Percentiles rank a stretch among this genome's conserved stretches.
These are phyloP conservation scores for Alternaria triticina DNA, from an alignment of 2,329 filamentous ascomycete genomes.

Conservation along the genomic window DNA sequence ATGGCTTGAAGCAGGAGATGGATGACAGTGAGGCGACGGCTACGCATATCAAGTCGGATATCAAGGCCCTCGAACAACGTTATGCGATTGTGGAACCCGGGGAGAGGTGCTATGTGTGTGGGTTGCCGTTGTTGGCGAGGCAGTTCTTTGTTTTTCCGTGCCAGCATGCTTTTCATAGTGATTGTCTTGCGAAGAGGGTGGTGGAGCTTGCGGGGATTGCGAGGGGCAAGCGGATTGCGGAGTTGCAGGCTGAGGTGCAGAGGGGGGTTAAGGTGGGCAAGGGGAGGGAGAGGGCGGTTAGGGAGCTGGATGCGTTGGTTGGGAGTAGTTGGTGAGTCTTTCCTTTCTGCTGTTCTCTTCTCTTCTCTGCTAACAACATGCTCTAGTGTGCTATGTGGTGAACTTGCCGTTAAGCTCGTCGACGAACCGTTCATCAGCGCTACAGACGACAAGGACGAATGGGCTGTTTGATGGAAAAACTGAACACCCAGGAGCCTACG, in stretches of 20 bases:
- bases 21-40: constrained; percentile 90
- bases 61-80: constrained; percentile 80
- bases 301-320: constrained; percentile 89
- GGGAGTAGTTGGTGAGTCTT: constrained; percentile 80
- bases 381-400: constrained; percentile 85
- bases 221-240: constrained; percentile 79
- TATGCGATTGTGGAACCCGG: constrained; percentile 97
- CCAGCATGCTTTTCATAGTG: constrained; percentile 96
- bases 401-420: constrained; percentile 91
- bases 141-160: constrained; percentile 99
- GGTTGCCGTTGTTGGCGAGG: constrained; percentile 81
- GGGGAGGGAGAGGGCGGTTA: constrained; percentile 81
- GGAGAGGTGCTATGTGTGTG: constrained; percentile 90
- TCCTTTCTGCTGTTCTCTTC: neutral
- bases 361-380: constrained; percentile 20
- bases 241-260: constrained; percentile 83
- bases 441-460: constrained; percentile 78
- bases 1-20: constrained; percentile 89
- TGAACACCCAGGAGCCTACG: neutral
- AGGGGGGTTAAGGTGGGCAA: constrained; percentile 73
- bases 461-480: constrained; percentile 63
- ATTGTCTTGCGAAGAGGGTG: constrained; percentile 87
- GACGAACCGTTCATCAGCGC: constrained; percentile 87
- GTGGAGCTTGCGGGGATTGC: constrained; percentile 79
- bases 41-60: constrained; percentile 87